Base-by-base conservation (phyloP, 2,329 filamentous ascomycete genomes). In the Beauveria varroae region DNA sequence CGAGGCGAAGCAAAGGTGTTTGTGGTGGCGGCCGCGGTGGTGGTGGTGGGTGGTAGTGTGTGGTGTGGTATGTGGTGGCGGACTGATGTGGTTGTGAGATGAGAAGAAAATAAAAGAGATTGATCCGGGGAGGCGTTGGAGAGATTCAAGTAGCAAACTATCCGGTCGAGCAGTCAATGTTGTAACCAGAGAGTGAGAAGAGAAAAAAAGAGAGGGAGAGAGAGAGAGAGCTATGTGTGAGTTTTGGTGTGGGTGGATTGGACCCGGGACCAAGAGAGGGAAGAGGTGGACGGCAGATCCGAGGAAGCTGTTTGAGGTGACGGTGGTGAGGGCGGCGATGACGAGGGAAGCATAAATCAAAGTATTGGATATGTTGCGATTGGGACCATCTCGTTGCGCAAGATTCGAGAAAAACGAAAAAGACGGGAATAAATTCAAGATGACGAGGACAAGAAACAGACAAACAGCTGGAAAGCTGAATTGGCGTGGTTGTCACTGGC, bases 231-330 rank as follows among this genome's bases (percentile, higher is more conserved):
- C 47, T 52, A 47, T 46, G 57, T 46, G 57, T 47, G 57, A 60
- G 57, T 60, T 60, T 60, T 60, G 57, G 57, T 60, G 57, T 60
- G 57, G 26, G 57, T 60, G 57, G 57, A 47, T 53, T 60, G 20
- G 49, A 30, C 57, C 57, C 49, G 28, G 57, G 28, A 60, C 57
- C 57, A 53, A 60, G 50, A 53, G 49, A 60, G 57, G 40, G 40
- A 53, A 60, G 34, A 41, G 37, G 37, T 20, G 26, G 49, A 54
- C 49, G 50, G 57, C 40, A 46, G 57, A 20, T 53, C 57, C 57
- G 57, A 60, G 56, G 57, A 51, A 52, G 49, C 20, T 49, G 56
- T 49, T 52, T 60, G 41, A 46, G 57, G 49, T 24, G 26, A 30
- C 10, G 24, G 26, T 57, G 24, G 50, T 52, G 30, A 37, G 22